Evolutionary conservation across 768 basidiomycete species (phyloP), one percentile per base, ranked within the genome.

Genomic region (Lanmaoa rubissima): DNA sequence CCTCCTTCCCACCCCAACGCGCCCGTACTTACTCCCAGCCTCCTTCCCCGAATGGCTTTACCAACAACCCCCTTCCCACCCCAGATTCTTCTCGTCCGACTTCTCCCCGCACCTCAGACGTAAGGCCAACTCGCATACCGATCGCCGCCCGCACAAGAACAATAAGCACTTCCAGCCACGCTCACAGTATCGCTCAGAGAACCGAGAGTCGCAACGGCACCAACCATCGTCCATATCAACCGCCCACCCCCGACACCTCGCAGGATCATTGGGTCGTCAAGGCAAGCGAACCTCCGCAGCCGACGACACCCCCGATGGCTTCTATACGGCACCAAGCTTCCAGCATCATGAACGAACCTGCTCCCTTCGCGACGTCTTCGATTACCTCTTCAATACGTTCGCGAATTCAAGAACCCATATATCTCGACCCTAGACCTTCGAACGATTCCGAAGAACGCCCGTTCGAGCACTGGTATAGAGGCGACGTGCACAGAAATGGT

Each of bases 401-500:
- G 10, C 65, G 66, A 53, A 55, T 55, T 4, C 74, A 77, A 24
- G 77, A 76, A 43, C 66, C 73, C 43, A 1, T 47, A 24, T 51
- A 51, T 43, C 17, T 50, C 38, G 75, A 76, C n/a, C 69, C 79
- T 5, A 80, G 90, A 43, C 74, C 78, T 13, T 90, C 89, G 5
- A 79, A 74, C 26, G 90, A 92, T 24, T 91, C 89, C 6, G 90
- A 90, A 58, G 91, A 93, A 66, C 81, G 82, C 14, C 90, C 90
- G 0, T 93, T 87, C 57, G 90, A 93, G 64, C 91, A 94, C 65
- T 93, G 91, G 91, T 94, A 94, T 67, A 85, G 91, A 48, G 91
- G 91, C 1, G 91, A 94, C 62, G 82, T 90, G 5, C 86, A 90
- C 13, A 80, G 91, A 47, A 94, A 94, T 65, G 91, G 91, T 26